Evolutionary conservation across 2,329 filamentous ascomycete species (phyloP), one percentile per base, ranked within the genome.

Genomic region (Paecilomyces sp.): DNA sequence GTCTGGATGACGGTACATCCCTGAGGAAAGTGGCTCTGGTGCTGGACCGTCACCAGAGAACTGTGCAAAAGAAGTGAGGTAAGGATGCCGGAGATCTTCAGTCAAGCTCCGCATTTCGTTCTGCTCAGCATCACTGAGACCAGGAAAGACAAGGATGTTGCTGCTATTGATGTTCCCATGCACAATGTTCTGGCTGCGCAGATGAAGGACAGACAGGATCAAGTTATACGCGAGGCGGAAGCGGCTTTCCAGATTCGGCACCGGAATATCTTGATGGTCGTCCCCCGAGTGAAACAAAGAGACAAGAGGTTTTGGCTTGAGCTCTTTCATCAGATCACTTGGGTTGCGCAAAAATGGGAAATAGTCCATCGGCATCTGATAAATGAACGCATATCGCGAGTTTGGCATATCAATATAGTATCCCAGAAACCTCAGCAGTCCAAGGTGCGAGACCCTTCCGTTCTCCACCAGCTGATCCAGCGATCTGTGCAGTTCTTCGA

Each of bases 151-250:
- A 15, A 88, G 74, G 30, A 88, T 78, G 66, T 86, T 88, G 69
- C 80, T 84, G 73, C 85, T 87, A 70, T 86, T 87, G 66, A 88
- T 82, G 64, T 87, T 85, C 56, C 85, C 82, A 71, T 88, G 85
- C 6, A 82, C 77, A 18, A 84, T 73, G 50, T 82, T 80, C 61
- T 83, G 80, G 47, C 78, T 80, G 70, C 86, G 80, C 33, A 88
- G 71, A 59, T 83, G 81, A 61, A 83, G 77, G 25, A 85, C 77
- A 2, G 83, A 82, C 62, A 83, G 77, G 24, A 82, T 77, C 22
- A 88, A 75, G 54, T 84, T 84, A 61, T 85, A 81, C 3, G 84
- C 85, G 34, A 88, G 74, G 34, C 82, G 80, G 63, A 87, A 87
- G 33, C 85, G 80, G 65, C 84, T 82, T 70, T 88, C 85, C 2